These are phyloP conservation scores for Nothomitra cinnamomea DNA, from an alignment of 2,329 filamentous ascomycete genomes.

Conservation along the genomic window DNA sequence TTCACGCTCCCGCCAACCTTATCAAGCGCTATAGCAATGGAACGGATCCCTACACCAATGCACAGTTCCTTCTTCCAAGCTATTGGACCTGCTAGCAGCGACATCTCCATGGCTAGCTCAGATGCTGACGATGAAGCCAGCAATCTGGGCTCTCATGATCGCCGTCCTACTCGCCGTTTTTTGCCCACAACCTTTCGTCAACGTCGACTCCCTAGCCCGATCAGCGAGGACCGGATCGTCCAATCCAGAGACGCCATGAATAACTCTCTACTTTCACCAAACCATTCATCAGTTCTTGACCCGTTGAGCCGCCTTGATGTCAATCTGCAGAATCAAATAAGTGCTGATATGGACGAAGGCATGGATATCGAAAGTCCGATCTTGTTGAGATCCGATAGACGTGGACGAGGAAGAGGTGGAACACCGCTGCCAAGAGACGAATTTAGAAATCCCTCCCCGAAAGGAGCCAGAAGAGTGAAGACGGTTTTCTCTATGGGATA, in stretches of 20 bases:
- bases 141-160: not conserved
- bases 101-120: not conserved
- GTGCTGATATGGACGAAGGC: conserved; percentile 4
- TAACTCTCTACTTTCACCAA: not conserved
- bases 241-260: not conserved
- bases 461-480: conserved; percentile 23
- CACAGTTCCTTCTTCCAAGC: conserved; percentile 15
- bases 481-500: conserved; percentile 64
- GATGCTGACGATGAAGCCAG: not conserved
- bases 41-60: conserved; percentile 20
- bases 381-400: not conserved
- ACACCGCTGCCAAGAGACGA: not conserved
- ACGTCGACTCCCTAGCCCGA: conserved; percentile 16
- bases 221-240: conserved; percentile 17
- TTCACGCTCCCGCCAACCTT: not conserved
- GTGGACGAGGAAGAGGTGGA: not conserved
- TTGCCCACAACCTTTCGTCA: too few relatives aligned
- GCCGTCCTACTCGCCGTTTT: not conserved
- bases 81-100: not conserved
- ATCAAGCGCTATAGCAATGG: conserved; percentile 1
- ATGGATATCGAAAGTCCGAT: not conserved
- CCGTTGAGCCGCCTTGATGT: not conserved
- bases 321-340: not conserved
- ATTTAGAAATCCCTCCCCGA: not conserved
- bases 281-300: not conserved